Base-by-base conservation (phyloP, 176 grass and related monocot species). In the Neostapfia colusana region DNA sequence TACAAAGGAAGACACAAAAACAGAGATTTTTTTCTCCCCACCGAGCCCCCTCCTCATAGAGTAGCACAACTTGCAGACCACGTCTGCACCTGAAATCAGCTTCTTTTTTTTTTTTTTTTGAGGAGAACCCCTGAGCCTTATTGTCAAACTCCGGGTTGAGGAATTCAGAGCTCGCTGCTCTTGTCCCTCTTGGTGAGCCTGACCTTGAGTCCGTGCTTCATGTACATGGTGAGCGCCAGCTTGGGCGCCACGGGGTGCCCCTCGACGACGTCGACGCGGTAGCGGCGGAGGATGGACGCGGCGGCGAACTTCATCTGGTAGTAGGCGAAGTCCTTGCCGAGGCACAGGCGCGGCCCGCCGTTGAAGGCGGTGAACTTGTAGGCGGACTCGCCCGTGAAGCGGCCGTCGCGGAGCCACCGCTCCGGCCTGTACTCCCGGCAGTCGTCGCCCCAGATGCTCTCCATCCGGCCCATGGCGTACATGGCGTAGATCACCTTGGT, bases 341-440 rank as follows among this genome's bases (percentile, higher is more conserved):
- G 83, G 84, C 94, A 93, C 6, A 97, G 91, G 18, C 94, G 89
- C 0, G 91, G 94, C 0, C 94, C 94, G 35, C 91, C 94, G 13
- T 97, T 97, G 79, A 97, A 97, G 37, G 94, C 94, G 46, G 94
- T 84, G 83, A 97, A 97, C 83, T 89, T 97, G 77, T 97, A 97
- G 55, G 88, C 88, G 0, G 94, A 97, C 85, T 97, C 94, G 63
- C 94, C 81, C 64, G 58, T 79, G 86, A 97, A 97, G 15, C 89
- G 86, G 56, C 91, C 91, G 50, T 97, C 91, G 61, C 50, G 82
- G 74, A 97, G 88, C 94, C 94, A 97, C 63, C 94, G 60, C 82
- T 97, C 94, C 5, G 94, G 94, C 82, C 46, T 97, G 88, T 97
- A 93, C 57, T 93, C 91, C 4, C 84, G 56, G 86, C 94, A 93